These are phyloP conservation scores for Linum lewisii DNA, from an alignment of 345 rosid genomes.

Conservation along the genomic window DNA sequence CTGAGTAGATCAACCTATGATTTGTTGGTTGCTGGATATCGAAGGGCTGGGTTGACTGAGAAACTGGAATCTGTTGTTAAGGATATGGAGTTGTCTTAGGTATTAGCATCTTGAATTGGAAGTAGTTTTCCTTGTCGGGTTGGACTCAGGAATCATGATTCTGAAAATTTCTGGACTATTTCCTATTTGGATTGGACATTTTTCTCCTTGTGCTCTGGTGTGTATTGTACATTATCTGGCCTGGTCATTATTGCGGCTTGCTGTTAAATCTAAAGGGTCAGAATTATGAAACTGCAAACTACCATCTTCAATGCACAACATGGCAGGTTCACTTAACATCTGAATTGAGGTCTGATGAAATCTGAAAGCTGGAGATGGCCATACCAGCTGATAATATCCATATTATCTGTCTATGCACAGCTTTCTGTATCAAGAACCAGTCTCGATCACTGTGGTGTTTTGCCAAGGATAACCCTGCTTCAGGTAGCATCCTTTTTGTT, in stretches of 20 bases:
- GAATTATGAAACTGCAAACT: too few species aligned
- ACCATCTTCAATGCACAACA: not conserved
- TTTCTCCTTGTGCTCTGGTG: not conserved
- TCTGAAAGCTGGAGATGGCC: not conserved
- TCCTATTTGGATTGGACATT: not conserved
- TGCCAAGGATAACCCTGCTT: not conserved
- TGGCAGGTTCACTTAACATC: not conserved
- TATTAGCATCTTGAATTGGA: conserved; percentile 2
- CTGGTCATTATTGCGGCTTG: not conserved
- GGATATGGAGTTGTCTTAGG: conserved; percentile 22
- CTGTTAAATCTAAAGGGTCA: not conserved
- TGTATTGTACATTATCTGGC: too few species aligned
- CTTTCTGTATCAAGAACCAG: not conserved
- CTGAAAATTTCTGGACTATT: not conserved
- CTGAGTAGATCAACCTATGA: conserved; percentile 26
- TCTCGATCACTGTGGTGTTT: not conserved
- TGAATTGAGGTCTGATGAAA: not conserved
- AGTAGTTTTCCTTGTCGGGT: not conserved
- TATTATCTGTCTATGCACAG: not conserved
- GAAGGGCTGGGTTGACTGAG: conserved; percentile 24
- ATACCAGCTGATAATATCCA: too few species aligned
- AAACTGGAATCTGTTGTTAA: conserved; percentile 19
- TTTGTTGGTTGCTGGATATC: conserved; percentile 31
- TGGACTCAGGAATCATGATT: not conserved
- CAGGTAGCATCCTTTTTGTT: not conserved